Base-by-base conservation (phyloP, 345 rosid species). In the Firmiana major region DNA sequence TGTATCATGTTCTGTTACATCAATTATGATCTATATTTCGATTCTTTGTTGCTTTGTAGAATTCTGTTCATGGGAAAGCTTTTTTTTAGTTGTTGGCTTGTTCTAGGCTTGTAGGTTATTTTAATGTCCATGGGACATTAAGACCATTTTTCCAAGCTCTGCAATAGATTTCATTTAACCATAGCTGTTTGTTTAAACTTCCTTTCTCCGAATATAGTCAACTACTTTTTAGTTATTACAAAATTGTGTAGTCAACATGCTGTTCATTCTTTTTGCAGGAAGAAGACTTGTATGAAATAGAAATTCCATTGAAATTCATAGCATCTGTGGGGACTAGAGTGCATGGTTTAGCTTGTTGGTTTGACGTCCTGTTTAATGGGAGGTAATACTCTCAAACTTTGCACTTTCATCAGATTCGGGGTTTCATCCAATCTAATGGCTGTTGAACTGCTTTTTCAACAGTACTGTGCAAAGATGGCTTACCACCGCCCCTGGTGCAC, bases 281-380 rank as follows among this genome's bases (percentile, higher is more conserved):
- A 84, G 99, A 92, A 82, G 89, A 91, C 9, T 78, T 96, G 34
- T 96, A 93, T 76, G 98, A 96, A 85, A 86, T 93, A 79, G 97
- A 90, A 78, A 85, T 96, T 79, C 99, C 99, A 1, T 81, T 96
- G 78, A 96, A 88, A 84, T 96, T 96, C 74, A 81, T 79, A 62
- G 91, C 98, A 54, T 85, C 97, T 54, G 89, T 92, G 45, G 97
- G 99, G 71, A 87, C 99, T 68, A 86, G 98, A 84, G 80, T 96
- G 72, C 99, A 96, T 76, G 99, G 99, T 24, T 84, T 96, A 84
- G 99, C 99, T 67, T 96, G 98, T 79, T 96, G 99, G 99, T 96
- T 96, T 26, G 99, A 96, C 55, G 97, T 96, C 63, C 82, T 96
- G 72, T 96, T 96, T 65, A 86, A 93, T 49, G 99, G 99, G 76